Evolutionary conservation across 2,329 filamentous ascomycete species (phyloP).

Genomic region (Plectosphaerella cucumerina): DNA sequence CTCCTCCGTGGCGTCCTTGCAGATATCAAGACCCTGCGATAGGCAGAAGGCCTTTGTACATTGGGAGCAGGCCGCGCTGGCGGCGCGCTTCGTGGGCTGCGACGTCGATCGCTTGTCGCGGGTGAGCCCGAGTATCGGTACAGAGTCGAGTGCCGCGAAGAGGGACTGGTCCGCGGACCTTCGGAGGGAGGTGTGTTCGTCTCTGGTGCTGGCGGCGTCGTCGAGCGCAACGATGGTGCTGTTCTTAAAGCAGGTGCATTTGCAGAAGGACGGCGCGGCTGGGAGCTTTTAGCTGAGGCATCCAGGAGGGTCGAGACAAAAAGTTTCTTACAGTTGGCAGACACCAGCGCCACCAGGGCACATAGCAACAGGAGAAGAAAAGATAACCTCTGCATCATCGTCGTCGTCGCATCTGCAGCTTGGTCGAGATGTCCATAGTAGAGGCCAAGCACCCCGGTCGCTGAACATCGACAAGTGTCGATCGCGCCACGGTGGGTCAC

Average conservation of each 20-base stretch:
- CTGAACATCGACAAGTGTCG: too few relatives aligned
- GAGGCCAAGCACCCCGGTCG: too few relatives aligned
- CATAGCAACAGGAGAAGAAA: constrained; percentile 31
- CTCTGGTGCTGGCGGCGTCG: constrained; percentile 34
- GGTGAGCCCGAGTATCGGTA: constrained; percentile 11
- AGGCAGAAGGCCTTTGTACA: constrained; percentile 65
- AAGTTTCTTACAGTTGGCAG: constrained; percentile 37
- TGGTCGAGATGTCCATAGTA: too few relatives aligned
- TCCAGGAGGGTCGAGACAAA: not conserved
- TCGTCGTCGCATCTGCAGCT: too few relatives aligned
- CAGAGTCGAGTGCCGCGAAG: constrained; percentile 7
- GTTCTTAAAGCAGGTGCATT: constrained; percentile 68
- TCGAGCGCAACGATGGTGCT: constrained; percentile 62
- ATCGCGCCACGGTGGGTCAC: too few relatives aligned
- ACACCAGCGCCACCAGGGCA: constrained; percentile 26
- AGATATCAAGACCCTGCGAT: constrained; percentile 55
- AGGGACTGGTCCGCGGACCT: constrained; percentile 1
- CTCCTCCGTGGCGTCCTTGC: constrained; percentile 56
- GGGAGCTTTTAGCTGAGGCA: constrained; percentile 1
- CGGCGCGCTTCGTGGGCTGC: constrained; percentile 22
- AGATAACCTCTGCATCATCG: constrained; percentile 24
- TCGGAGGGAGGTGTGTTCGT: constrained; percentile 20
- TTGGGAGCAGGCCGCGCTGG: constrained; percentile 49
- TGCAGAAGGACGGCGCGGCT: constrained; percentile 64
- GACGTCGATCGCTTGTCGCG: not conserved